Base-by-base conservation (phyloP, 2,329 filamentous ascomycete genomes). In the Ophiocordyceps camponoti-rufipedis region DNA sequence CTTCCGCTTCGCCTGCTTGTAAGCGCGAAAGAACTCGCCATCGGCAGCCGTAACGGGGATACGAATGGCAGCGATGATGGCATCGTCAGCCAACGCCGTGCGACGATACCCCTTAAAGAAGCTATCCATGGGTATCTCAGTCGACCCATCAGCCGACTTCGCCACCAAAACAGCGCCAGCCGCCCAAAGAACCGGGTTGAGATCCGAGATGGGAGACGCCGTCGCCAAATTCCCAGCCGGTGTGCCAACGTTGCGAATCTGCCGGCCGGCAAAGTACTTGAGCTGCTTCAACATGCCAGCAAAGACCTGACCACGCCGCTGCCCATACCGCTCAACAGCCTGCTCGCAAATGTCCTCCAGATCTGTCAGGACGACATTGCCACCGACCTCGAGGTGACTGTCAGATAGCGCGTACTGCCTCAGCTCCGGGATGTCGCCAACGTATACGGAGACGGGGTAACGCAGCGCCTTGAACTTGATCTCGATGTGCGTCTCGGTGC, bases 231-330 rank as follows among this genome's bases (percentile, higher is more conserved):
- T 98, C 41, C 91, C 91, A 0, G 91, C 91, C 1, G 88, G 89
- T 0, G 91, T 95, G 29, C 89, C 91, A n/a, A 95, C 89, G 55
- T 96, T 98, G 53, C 91, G 76, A 56, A 98, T 96, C 56, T 98
- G 91, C 42, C 91, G 71, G 42, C 91, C 91, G 44, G 89, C 91
- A 62, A 98, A 96, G 59, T 89, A 95, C 51, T 82, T 82, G 46
- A 98, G 77, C 60, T 96, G 89, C 60, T 95, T 96, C 57, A 89
- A 72, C 48, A 96, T 91, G 0, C 85, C 86, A n/a, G 74, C 71
- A 58, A 96, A 95, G 0, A 91, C 79, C 56, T 96, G 91, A 1
- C 78, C 78, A 42, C 69, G 74, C 1, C 63, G 64, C 42, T 68
- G 61, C 1, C 91, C 89, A 55, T 94, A 96, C 48, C 84, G 78